Base-by-base conservation (phyloP, 139 green algal species). In the Chlorella sp. region DNA sequence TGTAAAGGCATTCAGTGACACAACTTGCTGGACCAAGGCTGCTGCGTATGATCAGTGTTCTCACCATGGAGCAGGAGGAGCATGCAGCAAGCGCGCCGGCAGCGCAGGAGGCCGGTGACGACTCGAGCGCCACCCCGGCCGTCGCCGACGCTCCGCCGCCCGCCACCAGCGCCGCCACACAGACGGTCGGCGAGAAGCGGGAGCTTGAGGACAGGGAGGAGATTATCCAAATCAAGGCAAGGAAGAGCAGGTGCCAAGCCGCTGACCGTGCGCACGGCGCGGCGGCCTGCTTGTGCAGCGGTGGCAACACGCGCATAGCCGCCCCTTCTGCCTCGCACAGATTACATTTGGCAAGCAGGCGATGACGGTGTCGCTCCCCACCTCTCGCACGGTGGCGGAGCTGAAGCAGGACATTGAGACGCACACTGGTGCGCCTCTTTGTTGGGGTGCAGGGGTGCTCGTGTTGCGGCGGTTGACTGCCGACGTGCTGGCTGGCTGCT, bases 261-360 rank as follows among this genome's bases (percentile, higher is more conserved):
- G 53, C 53, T 33, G 53, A 4, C 19, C 27, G 53, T 27, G 51
- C 31, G 27, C 53, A 59, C 15, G 23, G 51, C 1, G 51, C 8
- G 17, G 31, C 29, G 51, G 51, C 29, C 2, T 25, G 51, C 25
- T 27, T 25, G 25, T 35, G 31, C 25, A 25, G 51, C 51, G 51
- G 31, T 25, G 51, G 25, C 9, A 27, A 60, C 25, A 27, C 17
- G 56, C 7, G 31, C 8, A 3, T 31, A 41, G 40, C 9, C 33
- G 7, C 19, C 60, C 36, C 15, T 67, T 1, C 36, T 48, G 60
- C 36, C 58, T 17, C 17, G 14, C 35, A 35, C 59, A 89, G 35
- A 51, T 89, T 1, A 55, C 78, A 51, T 88, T 79, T 66, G 82
- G 84, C 41, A 89, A 89, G 51, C 38, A 72, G n/a, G 73, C 25